Conservation (phyloP, 83 land plant genomes). For the Picea abies region DNA sequence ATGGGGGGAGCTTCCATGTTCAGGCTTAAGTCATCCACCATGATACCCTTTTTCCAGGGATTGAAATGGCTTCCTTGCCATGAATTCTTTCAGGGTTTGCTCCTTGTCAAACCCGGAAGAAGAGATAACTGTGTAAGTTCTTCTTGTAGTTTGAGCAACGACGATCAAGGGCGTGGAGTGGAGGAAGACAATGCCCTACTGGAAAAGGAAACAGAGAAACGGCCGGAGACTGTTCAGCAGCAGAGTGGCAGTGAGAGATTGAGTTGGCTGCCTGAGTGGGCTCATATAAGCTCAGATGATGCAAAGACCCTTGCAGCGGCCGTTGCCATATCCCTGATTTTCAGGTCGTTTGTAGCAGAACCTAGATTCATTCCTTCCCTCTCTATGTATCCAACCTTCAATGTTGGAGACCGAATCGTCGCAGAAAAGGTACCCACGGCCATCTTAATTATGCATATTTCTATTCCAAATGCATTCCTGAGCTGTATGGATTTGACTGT, state of each 20-base stretch:
- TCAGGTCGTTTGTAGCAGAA: conserved; percentile 77
- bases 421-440: conserved; percentile 83
- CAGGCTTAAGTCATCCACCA: conserved; percentile 33
- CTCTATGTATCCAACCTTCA: conserved; percentile 92
- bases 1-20: conserved; percentile 14
- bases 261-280: conserved; percentile 42
- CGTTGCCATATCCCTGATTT: conserved; percentile 64
- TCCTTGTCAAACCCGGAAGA: conserved; percentile 13
- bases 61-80: conserved; percentile 61
- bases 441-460: background rate
- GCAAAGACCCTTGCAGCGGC: conserved; percentile 82
- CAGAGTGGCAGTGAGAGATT: background rate
- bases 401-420: conserved; percentile 86
- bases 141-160: background rate
- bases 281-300: conserved; percentile 62
- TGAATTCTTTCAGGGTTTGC: conserved; percentile 30
- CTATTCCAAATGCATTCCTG: background rate
- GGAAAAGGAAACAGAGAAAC: background rate
- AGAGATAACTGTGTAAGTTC: conserved; percentile 6
- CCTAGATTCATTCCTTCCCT: conserved; percentile 86
- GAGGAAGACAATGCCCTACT: background rate
- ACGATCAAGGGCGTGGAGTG: conserved; percentile 11
- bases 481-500: background rate
- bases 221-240: background rate
- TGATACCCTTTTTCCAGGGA: conserved; percentile 42